Evolutionary conservation across 805 yeast genomes (phyloP).

Genomic region (Cyberlindnera bimundalis): DNA sequence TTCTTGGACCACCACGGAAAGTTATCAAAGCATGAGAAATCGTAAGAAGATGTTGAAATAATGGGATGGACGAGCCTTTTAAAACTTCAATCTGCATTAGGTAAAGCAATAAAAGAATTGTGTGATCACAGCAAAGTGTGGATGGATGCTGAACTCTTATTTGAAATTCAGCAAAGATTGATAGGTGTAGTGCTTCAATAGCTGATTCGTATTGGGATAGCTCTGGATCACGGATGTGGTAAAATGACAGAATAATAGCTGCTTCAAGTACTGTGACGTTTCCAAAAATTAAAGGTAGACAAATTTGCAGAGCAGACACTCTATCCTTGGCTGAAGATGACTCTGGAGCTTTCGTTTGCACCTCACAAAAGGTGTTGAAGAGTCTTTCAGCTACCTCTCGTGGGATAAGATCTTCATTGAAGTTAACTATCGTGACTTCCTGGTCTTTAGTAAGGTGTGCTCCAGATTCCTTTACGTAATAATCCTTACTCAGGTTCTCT

Average conservation of each 20-base stretch:
- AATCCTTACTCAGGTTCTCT: constrained; percentile 1
- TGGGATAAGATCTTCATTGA: constrained; percentile 1
- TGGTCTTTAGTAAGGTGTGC: constrained; percentile 4
- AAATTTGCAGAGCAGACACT: constrained; percentile 10
- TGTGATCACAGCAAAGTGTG: constrained; percentile 12
- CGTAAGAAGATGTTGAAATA: constrained; percentile 4
- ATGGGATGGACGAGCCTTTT: constrained; percentile 5
- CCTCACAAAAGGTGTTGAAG: constrained; percentile 4
- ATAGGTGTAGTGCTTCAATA: constrained; percentile 6
- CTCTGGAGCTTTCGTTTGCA: background rate
- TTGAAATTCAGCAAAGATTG: constrained; percentile 5
- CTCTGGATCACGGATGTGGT: background rate
- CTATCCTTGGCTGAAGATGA: background rate
- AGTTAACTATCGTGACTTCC: constrained; percentile 4
- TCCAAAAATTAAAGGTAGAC: constrained; percentile 10
- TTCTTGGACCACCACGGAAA: constrained; percentile 11
- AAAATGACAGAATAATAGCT: constrained; percentile 4
- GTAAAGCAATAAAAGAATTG: constrained; percentile 5
- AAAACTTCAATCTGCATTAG: constrained; percentile 8
- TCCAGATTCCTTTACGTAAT: constrained; percentile 8
- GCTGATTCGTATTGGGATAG: background rate
- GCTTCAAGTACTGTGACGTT: constrained; percentile 10
- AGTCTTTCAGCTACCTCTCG: constrained; percentile 2
- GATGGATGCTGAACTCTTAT: constrained; percentile 2
- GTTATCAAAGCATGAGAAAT: constrained; percentile 1